Base-by-base conservation (phyloP, 352 stramenopile species). In the Pythium apleroticum region DNA sequence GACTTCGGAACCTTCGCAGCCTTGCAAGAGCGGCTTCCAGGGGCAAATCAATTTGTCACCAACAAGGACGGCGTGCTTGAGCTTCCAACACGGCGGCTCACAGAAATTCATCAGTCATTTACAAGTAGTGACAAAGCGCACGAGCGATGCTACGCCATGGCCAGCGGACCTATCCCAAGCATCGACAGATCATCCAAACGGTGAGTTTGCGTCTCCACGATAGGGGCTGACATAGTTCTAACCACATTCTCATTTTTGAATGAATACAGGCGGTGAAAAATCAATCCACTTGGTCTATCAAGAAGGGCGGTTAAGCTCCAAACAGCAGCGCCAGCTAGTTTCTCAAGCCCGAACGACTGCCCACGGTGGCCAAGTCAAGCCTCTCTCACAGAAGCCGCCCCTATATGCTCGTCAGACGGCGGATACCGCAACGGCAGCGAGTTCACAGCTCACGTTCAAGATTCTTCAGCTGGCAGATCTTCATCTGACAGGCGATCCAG, bases 401-500 rank as follows among this genome's bases (percentile, higher is more conserved):
- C 60, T 66, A 14, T 37, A 45, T 4, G 60, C 60, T 24, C 60
- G 60, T 8, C 6, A 49, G 28, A 25, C 37, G 5, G 6, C 28
- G 2, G 57, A 56, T 15, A n/a, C 28, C 4, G 3, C 41, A 12
- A 41, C 20, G 9, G 17, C 39, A 2, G 25, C 30, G 2, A 57
- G 25, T 2, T 3, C 22, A 15, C 41, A 53, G 11, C 75, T 86
- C 17, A 57, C 66, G 28, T 89, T 86, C 66, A 86, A 83, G 53
- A 78, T 89, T 27, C 53, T 89, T 12, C 80, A 89, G 50, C 55
- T 88, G 22, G 72, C 78, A 6, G 78, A 88, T 43, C 76, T 88
- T 43, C 78, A 88, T 63, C 71, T 84, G 57, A 77, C 77, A 3
- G 80, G 78, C 31, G 72, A 86, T 52, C 74, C 76, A 19, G 74